Evolutionary conservation across 352 stramenopile species (phyloP), one percentile per base, ranked within the genome.

Genomic region (Phytophthora foliorum): DNA sequence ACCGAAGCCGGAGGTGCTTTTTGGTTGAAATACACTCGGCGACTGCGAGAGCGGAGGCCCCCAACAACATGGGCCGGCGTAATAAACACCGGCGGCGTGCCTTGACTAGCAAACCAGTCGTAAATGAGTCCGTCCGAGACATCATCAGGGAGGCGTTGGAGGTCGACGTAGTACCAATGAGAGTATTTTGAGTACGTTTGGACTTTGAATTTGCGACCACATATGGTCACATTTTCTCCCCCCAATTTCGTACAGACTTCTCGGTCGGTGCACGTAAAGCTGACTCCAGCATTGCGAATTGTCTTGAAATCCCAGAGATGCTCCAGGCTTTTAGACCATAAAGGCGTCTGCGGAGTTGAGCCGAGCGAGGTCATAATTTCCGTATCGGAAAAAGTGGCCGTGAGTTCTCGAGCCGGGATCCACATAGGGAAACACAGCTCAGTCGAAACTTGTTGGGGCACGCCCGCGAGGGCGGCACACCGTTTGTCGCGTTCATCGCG

Each of bases 221-320:
- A 46, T 34, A 38, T 39, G 14, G 34, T n/a, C 34, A 39, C 13
- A 14, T 6, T n/a, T 39, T 39, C 34, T 92, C 75, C 80, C 77
- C 76, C 86, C 75, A 82, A 67, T 91, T 91, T 41, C 22, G 46
- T 38, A 17, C 46, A 54, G 14, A 24, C 16, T 4, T 54, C 27
- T 7, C 27, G 46, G 25, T 41, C 32, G 3, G 46, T 24, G n/a
- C 46, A 54, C 5, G 25, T 24, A 14, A 39, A 54, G 8, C 46
- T 54, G 22, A 54, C 25, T 6, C 25, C 46, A 9, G 27, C 46
- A 8, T 39, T 54, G 1, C 25, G 46, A 8, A 54, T 38, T 3
- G 46, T 41, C 27, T 41, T 39, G 46, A 54, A 41, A 24, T 54
- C 34, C 0, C 34, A 10, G 3, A 39, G 34, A 39, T 39, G 34